A percentile compares a stretch with the other conserved stretches of the same genome.
phyloP scores from a whole-genome alignment of 2,329 filamentous ascomycete genomes.

The Dendryphion nanum region DNA sequence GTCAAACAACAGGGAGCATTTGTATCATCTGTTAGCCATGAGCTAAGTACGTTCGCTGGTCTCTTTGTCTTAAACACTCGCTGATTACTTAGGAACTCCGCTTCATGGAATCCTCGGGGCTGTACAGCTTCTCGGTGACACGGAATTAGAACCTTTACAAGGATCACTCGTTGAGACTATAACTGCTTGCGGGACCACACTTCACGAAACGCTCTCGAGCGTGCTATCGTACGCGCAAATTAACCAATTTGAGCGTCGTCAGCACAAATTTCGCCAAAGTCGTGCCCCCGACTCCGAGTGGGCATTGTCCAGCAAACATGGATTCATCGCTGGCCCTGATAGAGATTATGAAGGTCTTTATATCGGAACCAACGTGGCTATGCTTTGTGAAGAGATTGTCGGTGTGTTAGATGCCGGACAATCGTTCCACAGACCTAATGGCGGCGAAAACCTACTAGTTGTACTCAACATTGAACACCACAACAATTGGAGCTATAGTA shows the following conservation, averaged over 20 bases:
- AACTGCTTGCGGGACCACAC: constrained; percentile 3
- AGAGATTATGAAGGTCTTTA: constrained; percentile 13
- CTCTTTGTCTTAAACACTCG: background rate
- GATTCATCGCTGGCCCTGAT: constrained; percentile 7
- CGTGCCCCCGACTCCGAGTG: constrained; percentile 6
- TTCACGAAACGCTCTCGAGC: constrained; percentile 9
- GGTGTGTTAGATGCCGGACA: constrained; percentile 4
- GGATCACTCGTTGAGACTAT: constrained; percentile 3
- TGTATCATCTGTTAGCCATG: constrained; percentile 15
- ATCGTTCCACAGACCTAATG: constrained; percentile 1
- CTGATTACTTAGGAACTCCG: constrained; percentile 6
- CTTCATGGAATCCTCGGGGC: constrained; percentile 8
- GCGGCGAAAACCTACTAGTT: constrained; percentile 1
- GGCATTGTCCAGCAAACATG: constrained; percentile 8
- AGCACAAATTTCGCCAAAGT: constrained; percentile 8
- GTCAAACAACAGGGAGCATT: constrained; percentile 14
- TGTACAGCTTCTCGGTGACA: constrained; percentile 6
- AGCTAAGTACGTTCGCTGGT: constrained; percentile 7
- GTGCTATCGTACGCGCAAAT: constrained; percentile 7
- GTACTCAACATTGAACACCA: constrained; percentile 3
- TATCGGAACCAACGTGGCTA: constrained; percentile 8
- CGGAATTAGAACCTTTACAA: constrained; percentile 4
- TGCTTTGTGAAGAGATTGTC: constrained; percentile 8
- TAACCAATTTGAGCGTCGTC: constrained; percentile 2
- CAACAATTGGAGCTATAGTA: constrained; percentile 5